Percentiles rank a stretch among this genome's conserved stretches.
Evolutionary conservation across 108 stramenopile species (phyloP).

Genomic region (Skeletonema tropicum): DNA sequence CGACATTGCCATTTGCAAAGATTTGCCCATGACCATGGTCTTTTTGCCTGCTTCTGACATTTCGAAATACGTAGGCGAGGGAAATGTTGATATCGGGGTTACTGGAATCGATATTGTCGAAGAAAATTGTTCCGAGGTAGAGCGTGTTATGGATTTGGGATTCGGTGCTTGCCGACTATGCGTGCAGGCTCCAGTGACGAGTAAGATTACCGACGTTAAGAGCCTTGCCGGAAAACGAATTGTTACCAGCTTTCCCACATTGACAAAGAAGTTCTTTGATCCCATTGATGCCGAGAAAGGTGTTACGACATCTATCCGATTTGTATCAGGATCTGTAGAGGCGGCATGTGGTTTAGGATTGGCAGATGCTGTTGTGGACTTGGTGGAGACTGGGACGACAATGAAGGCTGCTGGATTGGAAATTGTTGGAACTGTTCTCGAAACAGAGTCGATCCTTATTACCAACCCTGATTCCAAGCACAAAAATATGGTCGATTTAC

Average conservation of each 20-base stretch:
- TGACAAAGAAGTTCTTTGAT: slow-evolving; percentile 90
- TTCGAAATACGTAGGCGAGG: slow-evolving; percentile 95
- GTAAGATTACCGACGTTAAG: slow-evolving; percentile 71
- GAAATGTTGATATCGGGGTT: slow-evolving; percentile 96
- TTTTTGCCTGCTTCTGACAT: slow-evolving; percentile 97
- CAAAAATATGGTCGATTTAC: slow-evolving; percentile 78
- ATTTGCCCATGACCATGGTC: slow-evolving; percentile 90
- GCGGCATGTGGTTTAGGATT: slow-evolving; percentile 96
- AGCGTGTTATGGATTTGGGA: slow-evolving; percentile 89
- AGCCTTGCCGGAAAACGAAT: slow-evolving; percentile 91
- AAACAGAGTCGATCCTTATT: slow-evolving; percentile 74
- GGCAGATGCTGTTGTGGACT: slow-evolving; percentile 97
- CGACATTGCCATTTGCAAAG: slow-evolving; percentile 87
- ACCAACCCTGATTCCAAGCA: slow-evolving; percentile 88
- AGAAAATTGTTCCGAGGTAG: slow-evolving; percentile 81
- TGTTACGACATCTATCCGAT: slow-evolving; percentile 80
- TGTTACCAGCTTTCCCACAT: slow-evolving; percentile 91
- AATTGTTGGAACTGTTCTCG: slow-evolving; percentile 87
- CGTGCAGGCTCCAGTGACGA: slow-evolving; percentile 90
- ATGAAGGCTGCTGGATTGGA: slow-evolving; percentile 98
- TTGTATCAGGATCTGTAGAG: slow-evolving; percentile 96
- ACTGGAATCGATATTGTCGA: slow-evolving; percentile 90
- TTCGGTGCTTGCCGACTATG: slow-evolving; percentile 95
- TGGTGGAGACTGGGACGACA: slow-evolving; percentile 98
- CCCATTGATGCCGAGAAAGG: slow-evolving; percentile 73